These are phyloP conservation scores for Phyllosticta capitalensis DNA, from an alignment of 2,329 filamentous ascomycete genomes.

Conservation along the genomic window DNA sequence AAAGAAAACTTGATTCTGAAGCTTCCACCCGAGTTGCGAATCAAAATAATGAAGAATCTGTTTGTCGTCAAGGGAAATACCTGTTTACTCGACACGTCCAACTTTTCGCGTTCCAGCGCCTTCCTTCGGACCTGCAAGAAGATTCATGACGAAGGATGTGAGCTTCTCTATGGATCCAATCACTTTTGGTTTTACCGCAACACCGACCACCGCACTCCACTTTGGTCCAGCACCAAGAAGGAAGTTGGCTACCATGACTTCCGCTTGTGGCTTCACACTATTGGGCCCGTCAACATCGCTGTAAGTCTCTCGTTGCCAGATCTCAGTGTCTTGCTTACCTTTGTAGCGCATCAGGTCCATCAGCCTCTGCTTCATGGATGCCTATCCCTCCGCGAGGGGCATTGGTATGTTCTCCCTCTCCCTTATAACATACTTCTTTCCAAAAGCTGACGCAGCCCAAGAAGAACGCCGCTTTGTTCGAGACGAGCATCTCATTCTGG, in stretches of 20 bases:
- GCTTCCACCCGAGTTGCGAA: conserved; percentile 36
- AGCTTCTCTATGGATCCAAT: conserved; percentile 43
- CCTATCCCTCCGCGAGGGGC: conserved; percentile 22
- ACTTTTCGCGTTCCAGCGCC: conserved; percentile 33
- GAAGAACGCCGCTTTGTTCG: conserved; percentile 41
- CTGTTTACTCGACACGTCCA: conserved; percentile 29
- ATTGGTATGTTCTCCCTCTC: neutral
- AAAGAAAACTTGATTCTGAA: conserved; percentile 25
- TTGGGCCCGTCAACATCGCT: conserved; percentile 38
- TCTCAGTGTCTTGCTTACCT: neutral
- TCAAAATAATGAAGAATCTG: conserved; percentile 36
- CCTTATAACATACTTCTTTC: neutral
- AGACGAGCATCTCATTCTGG: conserved; percentile 37
- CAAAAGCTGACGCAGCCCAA: conserved; percentile 3
- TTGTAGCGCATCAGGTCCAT: conserved; percentile 34
- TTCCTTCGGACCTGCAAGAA: conserved; percentile 39
- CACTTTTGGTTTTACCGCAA: conserved; percentile 36
- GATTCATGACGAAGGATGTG: conserved; percentile 37
- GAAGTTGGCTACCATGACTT: conserved; percentile 41
- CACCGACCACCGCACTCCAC: conserved; percentile 27
- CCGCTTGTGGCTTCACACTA: conserved; percentile 36
- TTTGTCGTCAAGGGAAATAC: conserved; percentile 26
- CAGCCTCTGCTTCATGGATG: conserved; percentile 37
- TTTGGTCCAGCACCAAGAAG: conserved; percentile 32
- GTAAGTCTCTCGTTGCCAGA: neutral